Conservation (phyloP, 2,329 filamentous ascomycete species). For the Herpotrichia juniperi region DNA sequence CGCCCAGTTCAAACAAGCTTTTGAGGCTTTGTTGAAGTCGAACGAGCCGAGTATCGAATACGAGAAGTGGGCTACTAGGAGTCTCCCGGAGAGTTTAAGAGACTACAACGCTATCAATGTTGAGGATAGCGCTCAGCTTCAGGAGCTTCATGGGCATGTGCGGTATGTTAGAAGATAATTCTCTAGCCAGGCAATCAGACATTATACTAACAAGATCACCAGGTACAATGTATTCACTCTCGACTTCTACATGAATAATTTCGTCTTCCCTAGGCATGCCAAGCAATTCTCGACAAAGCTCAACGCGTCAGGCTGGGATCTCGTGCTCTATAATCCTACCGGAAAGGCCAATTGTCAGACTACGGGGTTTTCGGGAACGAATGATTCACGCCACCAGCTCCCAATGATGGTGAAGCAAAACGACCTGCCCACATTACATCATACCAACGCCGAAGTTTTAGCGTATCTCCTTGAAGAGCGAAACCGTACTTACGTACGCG, state of each 20-base stretch:
- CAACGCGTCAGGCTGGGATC: slow-evolving; percentile 71
- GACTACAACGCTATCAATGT: slow-evolving; percentile 66
- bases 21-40: slow-evolving; percentile 60
- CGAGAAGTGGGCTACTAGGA: slow-evolving; percentile 58
- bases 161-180: too few relatives aligned
- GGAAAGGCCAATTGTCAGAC: slow-evolving; percentile 48
- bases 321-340: slow-evolving; percentile 55
- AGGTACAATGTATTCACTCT: slow-evolving; percentile 60
- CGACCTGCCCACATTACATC: slow-evolving; percentile 61
- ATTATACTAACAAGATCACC: too few relatives aligned
- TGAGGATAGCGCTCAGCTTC: slow-evolving; percentile 59
- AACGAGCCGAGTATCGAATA: slow-evolving; percentile 66
- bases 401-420: slow-evolving; percentile 67
- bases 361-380: slow-evolving; percentile 75
- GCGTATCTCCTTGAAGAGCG: slow-evolving; percentile 61
- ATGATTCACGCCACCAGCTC: slow-evolving; percentile 66
- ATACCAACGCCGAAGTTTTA: slow-evolving; percentile 70
- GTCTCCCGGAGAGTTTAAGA: slow-evolving; percentile 54
- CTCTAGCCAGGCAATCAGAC: too few relatives aligned
- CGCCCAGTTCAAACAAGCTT: slow-evolving; percentile 56
- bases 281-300: slow-evolving; percentile 70
- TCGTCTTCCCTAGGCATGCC: slow-evolving; percentile 69
- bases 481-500: slow-evolving; percentile 57
- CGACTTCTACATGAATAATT: slow-evolving; percentile 69
- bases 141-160: slow-evolving; percentile 44